phyloP scores from a whole-genome alignment of 352 stramenopile species.

The Peronospora belbahrii region DNA sequence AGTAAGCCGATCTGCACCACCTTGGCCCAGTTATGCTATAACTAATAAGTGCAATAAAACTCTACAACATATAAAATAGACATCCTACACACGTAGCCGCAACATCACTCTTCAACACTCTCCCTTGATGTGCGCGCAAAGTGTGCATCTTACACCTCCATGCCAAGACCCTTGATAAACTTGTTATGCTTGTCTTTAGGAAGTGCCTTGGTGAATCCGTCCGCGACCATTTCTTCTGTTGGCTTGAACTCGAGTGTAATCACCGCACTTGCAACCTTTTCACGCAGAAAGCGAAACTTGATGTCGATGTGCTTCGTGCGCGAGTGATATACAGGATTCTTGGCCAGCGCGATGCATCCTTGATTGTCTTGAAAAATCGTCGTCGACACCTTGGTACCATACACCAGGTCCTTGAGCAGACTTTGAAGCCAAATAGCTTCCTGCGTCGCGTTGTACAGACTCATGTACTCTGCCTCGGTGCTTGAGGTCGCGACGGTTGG shows the following conservation, averaged over 20 bases:
- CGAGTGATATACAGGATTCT: too few relatives aligned
- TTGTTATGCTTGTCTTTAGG: neutral
- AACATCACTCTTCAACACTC: neutral
- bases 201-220: neutral
- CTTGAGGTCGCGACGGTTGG: slow-evolving; percentile 17
- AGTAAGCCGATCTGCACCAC: too few relatives aligned
- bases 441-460: neutral
- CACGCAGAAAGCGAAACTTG: slow-evolving; percentile 16
- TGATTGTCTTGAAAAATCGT: too few relatives aligned
- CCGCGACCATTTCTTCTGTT: neutral
- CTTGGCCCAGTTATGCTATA: too few relatives aligned
- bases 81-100: too few relatives aligned
- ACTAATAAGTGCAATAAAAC: too few relatives aligned
- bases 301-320: too few relatives aligned
- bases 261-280: slow-evolving; percentile 7
- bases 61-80: too few relatives aligned
- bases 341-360: too few relatives aligned
- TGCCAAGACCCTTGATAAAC: neutral
- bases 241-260: neutral
- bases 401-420: slow-evolving; percentile 5
- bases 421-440: slow-evolving; percentile 14
- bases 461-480: too few relatives aligned
- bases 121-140: neutral
- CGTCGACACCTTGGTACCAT: neutral
- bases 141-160: too few relatives aligned